These are phyloP conservation scores for Claviceps cyperi DNA, from an alignment of 2,329 filamentous ascomycete species.

Conservation along the genomic window DNA sequence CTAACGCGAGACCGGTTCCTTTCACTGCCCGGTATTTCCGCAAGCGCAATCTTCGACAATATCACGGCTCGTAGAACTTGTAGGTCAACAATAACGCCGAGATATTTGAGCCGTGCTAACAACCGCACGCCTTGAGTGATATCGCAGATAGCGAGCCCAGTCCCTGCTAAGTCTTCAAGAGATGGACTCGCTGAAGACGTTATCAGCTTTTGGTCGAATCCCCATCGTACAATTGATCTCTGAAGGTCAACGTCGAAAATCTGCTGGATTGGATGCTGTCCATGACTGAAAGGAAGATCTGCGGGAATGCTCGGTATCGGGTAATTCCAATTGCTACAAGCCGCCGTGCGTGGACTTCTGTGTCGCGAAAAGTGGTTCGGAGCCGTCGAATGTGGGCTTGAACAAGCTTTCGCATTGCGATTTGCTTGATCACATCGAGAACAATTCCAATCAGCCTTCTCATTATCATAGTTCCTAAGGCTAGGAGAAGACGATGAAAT, in stretches of 20 bases:
- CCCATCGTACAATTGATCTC: slow-evolving; percentile 28
- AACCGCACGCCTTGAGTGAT: slow-evolving; percentile 23
- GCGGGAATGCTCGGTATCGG: slow-evolving; percentile 15
- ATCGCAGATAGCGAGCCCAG: slow-evolving; percentile 15
- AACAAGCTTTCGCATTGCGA: too few species aligned
- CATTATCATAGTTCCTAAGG: not conserved
- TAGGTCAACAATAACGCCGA: slow-evolving; percentile 20
- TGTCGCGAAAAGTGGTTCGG: not conserved
- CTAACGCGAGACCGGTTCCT: slow-evolving; percentile 17
- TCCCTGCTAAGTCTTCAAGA: slow-evolving; percentile 5
- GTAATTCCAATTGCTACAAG: not conserved
- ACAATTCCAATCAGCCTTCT: not conserved
- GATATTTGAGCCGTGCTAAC: slow-evolving; percentile 19
- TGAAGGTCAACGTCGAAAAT: slow-evolving; percentile 29
- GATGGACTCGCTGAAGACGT: slow-evolving; percentile 8
- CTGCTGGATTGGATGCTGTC: slow-evolving; percentile 30
- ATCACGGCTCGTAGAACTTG: slow-evolving; percentile 17
- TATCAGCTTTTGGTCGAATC: slow-evolving; percentile 25
- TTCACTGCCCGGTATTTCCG: slow-evolving; percentile 14
- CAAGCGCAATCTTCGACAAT: slow-evolving; percentile 17
- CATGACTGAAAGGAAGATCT: slow-evolving; percentile 27
- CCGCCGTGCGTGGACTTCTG: not conserved
- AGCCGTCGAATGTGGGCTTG: not conserved
- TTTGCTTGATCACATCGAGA: not conserved
- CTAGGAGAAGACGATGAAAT: not conserved